Base-by-base conservation (phyloP, 176 grass and related monocot species). In the Paspalum vaginatum region DNA sequence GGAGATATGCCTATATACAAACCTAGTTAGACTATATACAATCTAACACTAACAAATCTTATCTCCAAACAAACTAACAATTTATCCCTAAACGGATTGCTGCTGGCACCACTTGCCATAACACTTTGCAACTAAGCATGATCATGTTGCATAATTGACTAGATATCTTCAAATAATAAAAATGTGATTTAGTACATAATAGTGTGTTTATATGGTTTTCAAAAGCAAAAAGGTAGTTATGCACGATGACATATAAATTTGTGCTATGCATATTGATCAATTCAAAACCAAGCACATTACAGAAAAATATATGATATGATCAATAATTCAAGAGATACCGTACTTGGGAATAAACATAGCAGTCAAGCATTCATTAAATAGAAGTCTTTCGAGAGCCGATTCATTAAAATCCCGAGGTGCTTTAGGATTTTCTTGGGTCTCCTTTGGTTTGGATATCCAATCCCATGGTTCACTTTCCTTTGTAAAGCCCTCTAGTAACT, bases 281-380 rank as follows among this genome's bases (percentile, higher is more conserved):
- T 45, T 68, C 41, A 45, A 68, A 68, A 68, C 41, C 65, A 45
- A 68, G 65, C 45, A 68, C 65, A 68, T 68, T 68, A 40, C 41
- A 22, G 5, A 44, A 10, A 67, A 67, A 11, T 16, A 5, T 38
- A 38, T 65, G 40, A 68, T 22, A 68, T 68, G 41, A 22, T 68
- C 22, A 45, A 45, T 44, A 68, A 45, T 45, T 68, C 40, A 45
- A 68, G 41, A 68, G 41, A 68, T 45, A 43, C 65, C 21, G 9
- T 68, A 68, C 65, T 68, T 68, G 65, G 65, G 65, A 44, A 13
- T 21, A 68, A 68, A 68, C 41, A 7, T 68, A 68, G 65, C 22
- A 2, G 20, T 68, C 65, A 68, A 68, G 65, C 65, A 68, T 22
- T 44, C 65, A 45, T 68, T 45, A 45, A 68, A 68, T 68, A 68